Base-by-base conservation (phyloP, 2,329 filamentous ascomycete species). In the Chrysoporthe austroafricana region DNA sequence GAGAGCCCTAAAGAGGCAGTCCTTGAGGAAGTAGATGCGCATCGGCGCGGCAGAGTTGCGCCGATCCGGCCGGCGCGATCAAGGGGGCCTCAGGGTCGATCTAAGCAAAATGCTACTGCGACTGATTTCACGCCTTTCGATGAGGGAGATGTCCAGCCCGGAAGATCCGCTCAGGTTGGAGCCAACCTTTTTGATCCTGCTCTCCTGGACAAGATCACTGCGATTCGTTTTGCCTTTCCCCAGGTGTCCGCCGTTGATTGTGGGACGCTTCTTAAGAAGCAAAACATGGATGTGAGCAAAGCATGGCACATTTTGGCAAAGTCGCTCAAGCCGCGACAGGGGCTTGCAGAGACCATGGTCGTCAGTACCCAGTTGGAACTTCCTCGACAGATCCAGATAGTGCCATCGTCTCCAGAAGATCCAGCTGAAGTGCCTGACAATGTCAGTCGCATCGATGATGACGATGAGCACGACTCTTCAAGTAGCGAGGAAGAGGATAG, bases 211-310 rank as follows among this genome's bases (percentile, higher is more conserved):
- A 69, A 67, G 18, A 57, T 70, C 42, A 69, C 64, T 14, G 69
- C 69, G 21, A 36, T 70, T 42, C 78, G 76, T 56, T 72, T 75
- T 18, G 82, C 83, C 0, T 86, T 84, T 56, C 84, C 84, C 2
- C 72, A 74, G 7, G 79, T 77, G 9, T 73, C 79, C 0, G 70
- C 76, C 7, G 71, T 75, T 2, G 70, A 76, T 8, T 80, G 80
- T 63, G 76, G 82, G 62, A 73, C 74, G 7, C 73, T 80, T 1
- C 71, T 84, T 3, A 69, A 72, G 6, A 75, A 72, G n/a, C 75
- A 77, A 26, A 62, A 73, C 6, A 75, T 76, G 13, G 73, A 84
- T 66, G 61, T 81, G 7, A 75, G 75, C 18, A 74, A 71, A 18
- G 77, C 82, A 0, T 85, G 82, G 67, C 70, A 76, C 3, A 72